Base-by-base conservation (phyloP, 2,329 filamentous ascomycete species). In the Dactylellina parvicollis region DNA sequence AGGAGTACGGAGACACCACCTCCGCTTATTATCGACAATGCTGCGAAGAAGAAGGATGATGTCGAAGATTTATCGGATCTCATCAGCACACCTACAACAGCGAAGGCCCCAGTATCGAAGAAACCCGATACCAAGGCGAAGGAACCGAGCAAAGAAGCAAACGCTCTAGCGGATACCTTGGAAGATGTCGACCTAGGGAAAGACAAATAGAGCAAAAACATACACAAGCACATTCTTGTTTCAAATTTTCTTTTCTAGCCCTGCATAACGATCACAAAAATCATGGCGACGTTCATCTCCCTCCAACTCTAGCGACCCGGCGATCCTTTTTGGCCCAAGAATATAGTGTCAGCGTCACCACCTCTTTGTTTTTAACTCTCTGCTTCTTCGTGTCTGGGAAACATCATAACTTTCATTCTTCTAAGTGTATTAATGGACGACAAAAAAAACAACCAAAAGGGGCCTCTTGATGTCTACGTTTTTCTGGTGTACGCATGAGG, bases 41-140 rank as follows among this genome's bases (percentile, higher is more conserved):
- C 65, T 7, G 76, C 76, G 4, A 76, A 77, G 28, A 75, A 75
- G 24, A 77, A 74, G 62, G 62, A 74, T 38, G 61, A 67, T 36
- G 22, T 67, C 18, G 70, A 74, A 46, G 70, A 74, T 36, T 14
- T 74, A 30, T 74, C 70, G 2, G 70, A 69, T 57, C 56, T 74
- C 3, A 69, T 69, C 40, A 74, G 62, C 74, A 76, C 44, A 49
- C 77, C 59, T 50, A 77, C 44, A 74, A 77, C 42, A 66, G 49
- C 66, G 79, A 81, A 67, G 79, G 81, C 60, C 79, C 80, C 47
- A 76, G 60, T 60, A 3, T 32, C 60, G 12, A 52, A 54, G n/a
- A 66, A 32, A 26, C 30, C 47, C 22, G 44, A 40, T 12, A 34
- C 65, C 3, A 56, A 57, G 34, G 46, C 36, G 2, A 72, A 72